Evolutionary conservation across 2,329 filamentous ascomycete species (phyloP).

Genomic region (Tolypocladium cylindrosporum): DNA sequence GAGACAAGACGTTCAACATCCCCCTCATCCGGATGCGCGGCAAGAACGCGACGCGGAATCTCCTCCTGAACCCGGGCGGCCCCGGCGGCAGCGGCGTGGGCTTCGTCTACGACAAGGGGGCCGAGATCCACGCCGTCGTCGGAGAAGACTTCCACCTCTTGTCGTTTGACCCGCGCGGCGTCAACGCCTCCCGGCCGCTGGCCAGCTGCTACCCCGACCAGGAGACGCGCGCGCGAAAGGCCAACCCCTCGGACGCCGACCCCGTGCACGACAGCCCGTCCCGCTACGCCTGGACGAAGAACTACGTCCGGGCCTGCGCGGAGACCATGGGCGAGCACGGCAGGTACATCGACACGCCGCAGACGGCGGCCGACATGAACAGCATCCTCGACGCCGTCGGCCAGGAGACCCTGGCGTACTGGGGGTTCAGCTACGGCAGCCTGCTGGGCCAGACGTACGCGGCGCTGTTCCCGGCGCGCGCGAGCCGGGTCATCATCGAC

Average conservation of each 20-base stretch:
- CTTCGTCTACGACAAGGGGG: slow-evolving; percentile 24
- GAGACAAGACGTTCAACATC: slow-evolving; percentile 29
- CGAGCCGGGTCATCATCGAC: slow-evolving; percentile 24
- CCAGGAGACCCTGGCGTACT: slow-evolving; percentile 23
- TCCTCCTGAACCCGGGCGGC: slow-evolving; percentile 38
- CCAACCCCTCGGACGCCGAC: slow-evolving; percentile 7
- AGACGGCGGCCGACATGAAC: slow-evolving; percentile 42
- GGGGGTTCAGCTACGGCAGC: slow-evolving; percentile 33
- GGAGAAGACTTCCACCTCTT: slow-evolving; percentile 36
- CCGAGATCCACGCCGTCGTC: slow-evolving; percentile 20
- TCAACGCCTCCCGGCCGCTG: slow-evolving; percentile 18
- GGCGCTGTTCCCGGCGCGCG: slow-evolving; percentile 22
- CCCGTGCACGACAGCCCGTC: slow-evolving; percentile 23
- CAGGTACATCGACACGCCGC: slow-evolving; percentile 36
- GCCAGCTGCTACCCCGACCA: slow-evolving; percentile 29
- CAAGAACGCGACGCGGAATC: slow-evolving; percentile 28
- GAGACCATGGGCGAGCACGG: slow-evolving; percentile 35
- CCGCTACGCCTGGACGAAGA: slow-evolving; percentile 30
- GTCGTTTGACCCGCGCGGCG: slow-evolving; percentile 36
- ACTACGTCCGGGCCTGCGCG: slow-evolving; percentile 28
- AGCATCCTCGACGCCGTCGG: slow-evolving; percentile 32
- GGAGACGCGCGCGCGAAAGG: slow-evolving; percentile 18
- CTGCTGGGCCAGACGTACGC: slow-evolving; percentile 30
- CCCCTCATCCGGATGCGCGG: slow-evolving; percentile 34
- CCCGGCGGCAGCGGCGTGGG: slow-evolving; percentile 33